Evolutionary conservation across 305 asterid species (phyloP), one percentile per base, ranked within the genome.

Genomic region (Fraxinus sp.): DNA sequence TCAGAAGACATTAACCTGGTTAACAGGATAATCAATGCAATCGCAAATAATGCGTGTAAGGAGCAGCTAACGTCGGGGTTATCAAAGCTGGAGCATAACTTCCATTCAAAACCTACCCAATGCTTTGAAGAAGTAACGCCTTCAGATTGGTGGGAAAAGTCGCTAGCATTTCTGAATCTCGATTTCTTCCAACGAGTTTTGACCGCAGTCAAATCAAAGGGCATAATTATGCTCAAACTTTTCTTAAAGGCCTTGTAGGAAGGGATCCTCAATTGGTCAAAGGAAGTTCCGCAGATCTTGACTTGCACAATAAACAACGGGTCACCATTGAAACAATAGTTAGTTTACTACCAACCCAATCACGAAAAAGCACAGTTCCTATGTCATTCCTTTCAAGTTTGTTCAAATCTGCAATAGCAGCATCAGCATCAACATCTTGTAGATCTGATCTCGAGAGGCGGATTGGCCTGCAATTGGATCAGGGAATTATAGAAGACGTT

Each of bases 21-120:
- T 59, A 87, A 82, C 82, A 80, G 96, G 66, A 46, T 93, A 49
- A 91, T 93, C 77, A 91, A 87, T 1, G 92, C 93, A 2, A 90
- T 95, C n/a, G 96, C 98, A 2, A 92, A 87, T 77, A 94, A 94
- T 84, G 98, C 94, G 1, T 90, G 97, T 52, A 95, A 93, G 83
- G 99, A 95, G 87, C 99, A 94, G 90, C 88, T 95, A 3, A 91
- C 97, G 3, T 91, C 92, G 3, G 99, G 98, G 9, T 73, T 95
- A 37, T 94, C 96, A 52, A 95, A 95, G 87, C 89, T 95, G 24
- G 98, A 92, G 76, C 93, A 94, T 76, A 90, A 87, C 83, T 92
- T 84, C 77, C 83, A 92, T 4, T 75, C 90, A 7, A 91, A 92
- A 62, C 87, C 91, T 0, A 78, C 81, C 77, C 77, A 62, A 18